Conservation (phyloP, 169 alveolate genomes). For the Theileria sp. region DNA sequence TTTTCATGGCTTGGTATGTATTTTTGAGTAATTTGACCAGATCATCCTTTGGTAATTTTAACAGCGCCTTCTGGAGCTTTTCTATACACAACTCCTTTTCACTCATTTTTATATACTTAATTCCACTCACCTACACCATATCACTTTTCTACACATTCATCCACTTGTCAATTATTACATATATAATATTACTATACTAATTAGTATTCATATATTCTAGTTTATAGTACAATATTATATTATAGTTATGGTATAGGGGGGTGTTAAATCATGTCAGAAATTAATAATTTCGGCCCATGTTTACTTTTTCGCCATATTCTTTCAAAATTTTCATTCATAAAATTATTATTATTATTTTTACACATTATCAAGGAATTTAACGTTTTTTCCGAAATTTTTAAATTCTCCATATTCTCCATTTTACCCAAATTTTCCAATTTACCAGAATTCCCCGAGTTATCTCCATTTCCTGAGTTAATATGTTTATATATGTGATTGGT, state of each 20-base stretch:
- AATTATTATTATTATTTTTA: too few relatives aligned
- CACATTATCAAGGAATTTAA: neutral
- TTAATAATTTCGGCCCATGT: neutral
- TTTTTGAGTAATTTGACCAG: constrained; percentile 51
- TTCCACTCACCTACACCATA: neutral
- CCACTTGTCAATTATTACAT: neutral
- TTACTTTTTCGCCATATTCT: constrained; percentile 9
- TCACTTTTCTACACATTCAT: constrained; percentile 14
- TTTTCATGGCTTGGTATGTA: constrained; percentile 69
- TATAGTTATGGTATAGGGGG: neutral
- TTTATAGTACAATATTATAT: too few relatives aligned
- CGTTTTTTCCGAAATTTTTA: neutral
- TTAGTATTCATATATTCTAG: too few relatives aligned
- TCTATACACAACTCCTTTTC: constrained; percentile 57
- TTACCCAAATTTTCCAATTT: neutral
- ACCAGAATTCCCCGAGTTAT: neutral
- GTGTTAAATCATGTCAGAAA: neutral
- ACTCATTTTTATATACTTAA: constrained; percentile 4
- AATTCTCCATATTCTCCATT: neutral
- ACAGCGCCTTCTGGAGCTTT: constrained; percentile 53
- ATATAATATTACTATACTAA: neutral
- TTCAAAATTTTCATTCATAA: neutral
- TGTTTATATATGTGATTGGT: constrained; percentile 16
- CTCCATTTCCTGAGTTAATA: neutral
- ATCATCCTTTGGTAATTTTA: constrained; percentile 58